Base-by-base conservation (phyloP, 2,329 filamentous ascomycete species). In the Trichophyton equinum region DNA sequence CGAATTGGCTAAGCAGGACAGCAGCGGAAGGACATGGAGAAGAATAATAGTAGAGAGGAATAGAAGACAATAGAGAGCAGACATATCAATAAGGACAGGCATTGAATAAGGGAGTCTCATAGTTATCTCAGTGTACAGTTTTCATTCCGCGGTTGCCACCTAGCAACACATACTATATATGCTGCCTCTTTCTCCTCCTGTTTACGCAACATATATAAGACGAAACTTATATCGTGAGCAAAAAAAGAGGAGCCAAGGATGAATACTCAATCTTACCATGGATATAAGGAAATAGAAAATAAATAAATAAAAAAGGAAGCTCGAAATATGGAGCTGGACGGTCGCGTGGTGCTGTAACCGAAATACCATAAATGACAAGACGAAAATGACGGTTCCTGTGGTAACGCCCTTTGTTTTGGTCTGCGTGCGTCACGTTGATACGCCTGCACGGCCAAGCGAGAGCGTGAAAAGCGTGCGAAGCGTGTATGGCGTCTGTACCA, bases 341-440 rank as follows among this genome's bases (percentile, higher is more conserved):
- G 9, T 27, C 49, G 49, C 49, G 49, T 33, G 22, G 49, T 53
- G 22, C 3, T 3, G 49, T 53, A 53, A 53, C 7, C 22, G 30
- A 36, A 57, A 57, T 38, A 57, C 38, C 30, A 57, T 20, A 57
- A 40, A 40, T 57, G 38, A 38, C 55, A 42, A 30, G 55, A 38
- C 55, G 20, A 57, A 30, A 57, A 13, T 20, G 11, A n/a, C 55
- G 18, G 62, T 62, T 62, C 20, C 62, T 60, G 30, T 11, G 58
- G 56, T 60, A 63, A 63, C 62, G 53, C 57, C 22, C 57, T 62
- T 62, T 61, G 60, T 63, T 63, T 62, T 55, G 51, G 30, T 40
- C 9, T 22, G 8, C 20, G 15, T 11, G 7, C 57, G 57, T 59
- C n/a, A 27, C 22, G 18, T 25, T 59, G 49, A 57, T 49, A 27